These are phyloP conservation scores for Cyberlindnera saturnus DNA, from an alignment of 805 yeast species.

Conservation along the genomic window DNA sequence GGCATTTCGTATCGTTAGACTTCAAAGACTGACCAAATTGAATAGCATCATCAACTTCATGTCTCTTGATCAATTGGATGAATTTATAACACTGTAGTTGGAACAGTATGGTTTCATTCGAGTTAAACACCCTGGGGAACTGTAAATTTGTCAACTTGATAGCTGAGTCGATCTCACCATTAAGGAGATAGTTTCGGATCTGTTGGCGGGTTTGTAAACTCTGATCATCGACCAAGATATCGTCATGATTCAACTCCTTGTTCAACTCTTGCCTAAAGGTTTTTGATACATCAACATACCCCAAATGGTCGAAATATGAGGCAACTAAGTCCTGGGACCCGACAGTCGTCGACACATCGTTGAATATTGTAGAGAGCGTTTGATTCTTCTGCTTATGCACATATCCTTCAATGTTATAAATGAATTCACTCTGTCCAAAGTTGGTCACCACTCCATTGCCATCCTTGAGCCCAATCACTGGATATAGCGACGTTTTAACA, in stretches of 20 bases:
- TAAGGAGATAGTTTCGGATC: conserved; percentile 35
- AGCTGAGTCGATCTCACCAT: conserved; percentile 33
- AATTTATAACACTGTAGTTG: conserved; percentile 38
- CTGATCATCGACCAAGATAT: conserved; percentile 25
- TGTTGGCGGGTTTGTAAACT: conserved; percentile 37
- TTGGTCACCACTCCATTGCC: conserved; percentile 30
- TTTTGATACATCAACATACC: conserved; percentile 47
- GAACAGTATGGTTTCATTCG: conserved; percentile 31
- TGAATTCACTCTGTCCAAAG: conserved; percentile 48
- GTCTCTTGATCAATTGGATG: conserved; percentile 30
- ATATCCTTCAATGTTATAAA: conserved; percentile 54
- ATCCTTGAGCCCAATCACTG: conserved; percentile 36
- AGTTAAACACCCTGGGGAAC: conserved; percentile 33
- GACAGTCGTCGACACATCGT: conserved; percentile 16
- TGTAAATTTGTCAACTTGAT: conserved; percentile 16
- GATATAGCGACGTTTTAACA: conserved; percentile 36
- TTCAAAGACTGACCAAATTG: conserved; percentile 34
- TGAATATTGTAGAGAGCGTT: conserved; percentile 6
- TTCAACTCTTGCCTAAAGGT: conserved; percentile 44
- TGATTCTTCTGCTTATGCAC: conserved; percentile 38
- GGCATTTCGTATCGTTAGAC: conserved; percentile 26
- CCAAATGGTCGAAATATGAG: conserved; percentile 53
- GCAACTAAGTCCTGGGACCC: conserved; percentile 28
- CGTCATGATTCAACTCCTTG: conserved; percentile 25
- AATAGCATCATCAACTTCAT: conserved; percentile 29